Percentiles rank a stretch among this genome's conserved stretches.
Conservation (phyloP, 1,284 basidiomycete species). For the Austroboletus olivaceoglutinosus region DNA sequence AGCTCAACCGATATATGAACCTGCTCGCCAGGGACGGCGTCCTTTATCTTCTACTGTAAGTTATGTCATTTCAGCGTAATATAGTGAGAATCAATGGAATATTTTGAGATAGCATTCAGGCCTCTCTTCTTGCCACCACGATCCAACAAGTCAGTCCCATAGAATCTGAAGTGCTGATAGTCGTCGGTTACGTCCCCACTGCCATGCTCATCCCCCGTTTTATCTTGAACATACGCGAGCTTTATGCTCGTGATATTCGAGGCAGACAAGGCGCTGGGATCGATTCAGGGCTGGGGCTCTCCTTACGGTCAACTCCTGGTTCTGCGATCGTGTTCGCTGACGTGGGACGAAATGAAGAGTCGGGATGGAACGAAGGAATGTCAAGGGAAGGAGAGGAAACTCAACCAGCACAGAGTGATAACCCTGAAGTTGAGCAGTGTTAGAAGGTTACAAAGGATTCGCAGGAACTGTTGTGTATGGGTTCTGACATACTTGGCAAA, state of each 20-base stretch:
- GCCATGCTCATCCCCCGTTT: neutral
- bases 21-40: neutral
- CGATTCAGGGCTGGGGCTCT: neutral
- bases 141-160: no score
- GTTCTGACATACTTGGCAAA: no score
- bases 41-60: neutral
- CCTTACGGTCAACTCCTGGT: neutral
- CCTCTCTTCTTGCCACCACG: no score
- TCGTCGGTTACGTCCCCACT: neutral
- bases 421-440: no score
- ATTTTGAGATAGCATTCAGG: no score
- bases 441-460: no score
- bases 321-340: neutral
- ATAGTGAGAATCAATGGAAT: no score
- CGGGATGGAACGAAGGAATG: neutral
- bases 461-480: no score
- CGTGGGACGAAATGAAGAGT: neutral
- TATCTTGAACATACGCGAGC: neutral
- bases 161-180: no score
- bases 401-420: neutral
- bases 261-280: neutral
- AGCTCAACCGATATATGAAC: neutral
- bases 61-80: no score
- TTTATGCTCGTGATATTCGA: neutral
- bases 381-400: neutral